These are phyloP conservation scores for Paraconiothyrium sp. DNA, from an alignment of 2,329 filamentous ascomycete genomes.

Conservation along the genomic window DNA sequence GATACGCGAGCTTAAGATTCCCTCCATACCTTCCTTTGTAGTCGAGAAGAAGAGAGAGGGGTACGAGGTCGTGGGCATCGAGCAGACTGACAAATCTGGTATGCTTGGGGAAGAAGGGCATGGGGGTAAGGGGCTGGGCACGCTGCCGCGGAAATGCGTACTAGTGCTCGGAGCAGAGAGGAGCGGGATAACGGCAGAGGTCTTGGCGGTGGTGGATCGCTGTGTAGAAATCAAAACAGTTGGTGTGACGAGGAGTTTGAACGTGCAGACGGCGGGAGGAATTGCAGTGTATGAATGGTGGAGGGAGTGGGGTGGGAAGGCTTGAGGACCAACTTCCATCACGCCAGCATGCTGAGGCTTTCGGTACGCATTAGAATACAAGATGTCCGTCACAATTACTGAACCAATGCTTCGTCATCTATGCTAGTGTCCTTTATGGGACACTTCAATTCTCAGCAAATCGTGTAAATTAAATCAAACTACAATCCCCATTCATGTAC, in stretches of 20 bases:
- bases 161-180: slow-evolving; percentile 62
- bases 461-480: too few species aligned
- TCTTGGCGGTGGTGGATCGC: slow-evolving; percentile 60
- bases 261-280: slow-evolving; percentile 64
- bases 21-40: slow-evolving; percentile 51
- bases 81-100: slow-evolving; percentile 62
- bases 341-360: too few species aligned
- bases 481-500: too few species aligned
- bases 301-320: slow-evolving; percentile 51
- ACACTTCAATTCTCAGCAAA: too few species aligned
- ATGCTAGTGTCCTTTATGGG: too few species aligned
- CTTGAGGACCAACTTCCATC: neutral
- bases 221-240: slow-evolving; percentile 63
- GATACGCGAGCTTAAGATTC: slow-evolving; percentile 51
- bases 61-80: slow-evolving; percentile 62
- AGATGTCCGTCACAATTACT: neutral
- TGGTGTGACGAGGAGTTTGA: slow-evolving; percentile 63
- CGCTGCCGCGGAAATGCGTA: slow-evolving; percentile 51
- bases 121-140: slow-evolving; percentile 37
- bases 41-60: slow-evolving; percentile 55
- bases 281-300: slow-evolving; percentile 63
- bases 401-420: too few species aligned
- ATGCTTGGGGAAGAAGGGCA: slow-evolving; percentile 51
- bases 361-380: too few species aligned
- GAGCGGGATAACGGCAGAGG: slow-evolving; percentile 59